A percentile compares a stretch with the other conserved stretches of the same genome.
phyloP scores from a whole-genome alignment of 441 rosid genomes.

The Populus trichocarpa region DNA sequence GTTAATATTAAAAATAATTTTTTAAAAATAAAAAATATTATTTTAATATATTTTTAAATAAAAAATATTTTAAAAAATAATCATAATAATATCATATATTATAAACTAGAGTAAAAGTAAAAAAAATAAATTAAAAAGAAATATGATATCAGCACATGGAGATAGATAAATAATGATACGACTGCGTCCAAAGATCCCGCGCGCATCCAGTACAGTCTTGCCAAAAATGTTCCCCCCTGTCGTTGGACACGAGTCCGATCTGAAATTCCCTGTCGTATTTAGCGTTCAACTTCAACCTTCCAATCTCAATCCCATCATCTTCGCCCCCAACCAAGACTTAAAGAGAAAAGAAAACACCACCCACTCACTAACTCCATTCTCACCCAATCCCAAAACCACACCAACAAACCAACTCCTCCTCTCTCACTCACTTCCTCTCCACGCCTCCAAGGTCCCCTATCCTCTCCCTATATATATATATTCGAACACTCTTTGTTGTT shows the following conservation, averaged over 20 bases:
- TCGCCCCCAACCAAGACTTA: background rate
- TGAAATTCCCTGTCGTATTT: background rate
- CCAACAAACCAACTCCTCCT: background rate
- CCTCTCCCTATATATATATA: background rate
- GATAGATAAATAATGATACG: no score
- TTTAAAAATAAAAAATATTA: no score
- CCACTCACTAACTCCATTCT: background rate
- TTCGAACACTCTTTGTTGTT: background rate
- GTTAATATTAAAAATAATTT: no score
- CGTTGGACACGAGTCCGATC: background rate
- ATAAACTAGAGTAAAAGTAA: no score
- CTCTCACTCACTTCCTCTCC: background rate
- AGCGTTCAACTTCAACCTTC: conserved; percentile 13
- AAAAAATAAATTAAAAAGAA: no score
- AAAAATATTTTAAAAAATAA: no score
- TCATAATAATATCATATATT: no score
- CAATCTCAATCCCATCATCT: conserved; percentile 21
- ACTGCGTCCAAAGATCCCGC: background rate
- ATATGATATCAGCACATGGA: background rate
- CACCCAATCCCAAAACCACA: background rate
- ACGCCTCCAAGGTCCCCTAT: background rate
- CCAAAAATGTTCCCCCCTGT: background rate
- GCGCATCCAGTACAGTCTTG: background rate
- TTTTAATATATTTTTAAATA: no score
- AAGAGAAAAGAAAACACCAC: background rate